Conservation (phyloP, 2,329 filamentous ascomycete species). For the Phialocephala sp. region DNA sequence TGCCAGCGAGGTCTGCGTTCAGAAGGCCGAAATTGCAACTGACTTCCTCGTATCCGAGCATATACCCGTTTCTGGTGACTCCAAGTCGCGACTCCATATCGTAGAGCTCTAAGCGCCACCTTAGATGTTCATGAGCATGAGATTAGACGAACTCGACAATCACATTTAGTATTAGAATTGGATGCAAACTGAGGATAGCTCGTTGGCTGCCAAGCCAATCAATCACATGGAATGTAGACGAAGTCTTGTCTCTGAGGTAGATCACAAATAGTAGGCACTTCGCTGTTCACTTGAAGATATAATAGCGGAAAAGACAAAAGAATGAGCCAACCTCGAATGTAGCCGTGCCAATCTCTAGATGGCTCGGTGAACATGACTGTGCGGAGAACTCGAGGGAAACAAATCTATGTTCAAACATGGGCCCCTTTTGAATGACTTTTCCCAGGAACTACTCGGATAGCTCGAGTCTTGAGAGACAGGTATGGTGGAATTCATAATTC, state of each 20-base stretch:
- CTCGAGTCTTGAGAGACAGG: neutral
- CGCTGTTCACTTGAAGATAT: neutral
- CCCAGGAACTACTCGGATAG: neutral
- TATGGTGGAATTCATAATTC: neutral
- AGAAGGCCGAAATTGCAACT: slow-evolving; percentile 3
- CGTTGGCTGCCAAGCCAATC: neutral
- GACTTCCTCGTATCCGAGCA: neutral
- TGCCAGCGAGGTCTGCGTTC: slow-evolving; percentile 12
- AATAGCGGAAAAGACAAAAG: neutral
- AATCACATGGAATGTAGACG: neutral
- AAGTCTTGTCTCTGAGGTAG: neutral
- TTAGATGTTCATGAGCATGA: neutral
- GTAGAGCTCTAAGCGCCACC: slow-evolving; percentile 5
- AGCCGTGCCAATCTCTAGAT: neutral
- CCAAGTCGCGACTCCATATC: slow-evolving; percentile 12
- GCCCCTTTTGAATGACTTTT: neutral
- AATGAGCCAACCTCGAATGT: neutral
- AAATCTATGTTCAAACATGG: neutral
- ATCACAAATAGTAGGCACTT: neutral
- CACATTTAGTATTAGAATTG: neutral
- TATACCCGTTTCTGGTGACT: slow-evolving; percentile 5
- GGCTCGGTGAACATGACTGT: neutral
- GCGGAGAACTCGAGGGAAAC: neutral
- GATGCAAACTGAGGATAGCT: neutral
- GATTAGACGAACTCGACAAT: neutral